Evolutionary conservation across 257 asterid species (phyloP).

Genomic region (Penstemon barbatus): DNA sequence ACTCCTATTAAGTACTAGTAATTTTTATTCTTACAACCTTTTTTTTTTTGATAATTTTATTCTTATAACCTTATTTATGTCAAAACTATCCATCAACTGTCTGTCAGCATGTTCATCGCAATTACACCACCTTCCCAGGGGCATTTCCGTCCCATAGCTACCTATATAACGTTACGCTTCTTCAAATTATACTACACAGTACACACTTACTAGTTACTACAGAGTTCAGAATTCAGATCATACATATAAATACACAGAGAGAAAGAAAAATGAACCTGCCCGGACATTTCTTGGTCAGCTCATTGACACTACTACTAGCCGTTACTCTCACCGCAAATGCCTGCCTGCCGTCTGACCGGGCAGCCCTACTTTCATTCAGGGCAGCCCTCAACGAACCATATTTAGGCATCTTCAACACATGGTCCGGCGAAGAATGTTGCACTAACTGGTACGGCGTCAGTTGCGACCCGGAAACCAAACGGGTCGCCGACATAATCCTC

Average conservation of each 20-base stretch:
- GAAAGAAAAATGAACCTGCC: slow-evolving; percentile 1
- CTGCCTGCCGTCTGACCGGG: slow-evolving; percentile 42
- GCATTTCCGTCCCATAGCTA: background rate
- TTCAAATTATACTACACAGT: background rate
- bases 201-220: background rate
- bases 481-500: slow-evolving; percentile 46
- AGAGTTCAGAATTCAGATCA: background rate
- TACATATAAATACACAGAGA: too few relatives aligned
- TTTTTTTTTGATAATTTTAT: too few relatives aligned
- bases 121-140: background rate
- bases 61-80: too few relatives aligned
- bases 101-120: background rate
- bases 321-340: slow-evolving; percentile 26
- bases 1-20: too few relatives aligned
- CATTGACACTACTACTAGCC: slow-evolving; percentile 21
- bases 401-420: slow-evolving; percentile 44
- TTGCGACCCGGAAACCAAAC: slow-evolving; percentile 44
- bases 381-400: slow-evolving; percentile 47
- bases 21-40: too few relatives aligned
- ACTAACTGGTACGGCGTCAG: slow-evolving; percentile 48
- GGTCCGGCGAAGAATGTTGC: slow-evolving; percentile 48
- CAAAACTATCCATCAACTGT: too few relatives aligned
- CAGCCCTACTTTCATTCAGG: slow-evolving; percentile 39
- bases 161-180: background rate
- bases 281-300: slow-evolving; percentile 19